These are phyloP conservation scores for Trichosanthes truncata DNA, from an alignment of 306 rosid species.

Conservation along the genomic window DNA sequence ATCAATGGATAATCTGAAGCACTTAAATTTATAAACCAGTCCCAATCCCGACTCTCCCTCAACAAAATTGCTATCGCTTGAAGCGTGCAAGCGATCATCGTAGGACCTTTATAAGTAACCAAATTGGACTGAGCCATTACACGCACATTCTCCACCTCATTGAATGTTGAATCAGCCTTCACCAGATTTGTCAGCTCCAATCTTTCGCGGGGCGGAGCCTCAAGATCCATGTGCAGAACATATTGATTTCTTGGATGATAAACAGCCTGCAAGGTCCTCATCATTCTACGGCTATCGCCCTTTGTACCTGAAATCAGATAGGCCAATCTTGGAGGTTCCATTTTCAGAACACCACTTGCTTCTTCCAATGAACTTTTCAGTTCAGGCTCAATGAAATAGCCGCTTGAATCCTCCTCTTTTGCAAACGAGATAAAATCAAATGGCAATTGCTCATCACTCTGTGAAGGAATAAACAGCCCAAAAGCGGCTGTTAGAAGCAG, in stretches of 20 bases:
- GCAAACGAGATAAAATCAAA: conserved; percentile 40
- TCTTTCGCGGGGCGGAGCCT: conserved; percentile 97
- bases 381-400: conserved; percentile 63
- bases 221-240: conserved; percentile 87
- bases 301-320: conserved; percentile 93
- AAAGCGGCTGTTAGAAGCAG: conserved; percentile 50
- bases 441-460: conserved; percentile 47
- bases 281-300: conserved; percentile 91
- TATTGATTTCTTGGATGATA: conserved; percentile 93
- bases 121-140: conserved; percentile 74
- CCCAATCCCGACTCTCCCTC: conserved; percentile 65
- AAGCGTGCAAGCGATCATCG: conserved; percentile 95
- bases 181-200: conserved; percentile 77
- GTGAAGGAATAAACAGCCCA: conserved; percentile 40
- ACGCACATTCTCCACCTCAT: conserved; percentile 78
- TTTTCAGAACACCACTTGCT: conserved; percentile 14
- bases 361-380: conserved; percentile 29
- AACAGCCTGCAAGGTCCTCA: conserved; percentile 89
- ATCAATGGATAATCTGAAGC: conserved; percentile 98
- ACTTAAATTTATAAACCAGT: conserved; percentile 95
- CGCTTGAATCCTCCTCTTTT: conserved; percentile 45
- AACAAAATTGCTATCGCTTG: conserved; percentile 87
- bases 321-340: conserved; percentile 65
- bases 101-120: conserved; percentile 97
- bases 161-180: conserved; percentile 68